Evolutionary conservation across 495 filamentous ascomycete species (phyloP).

Genomic region (Pseudomonodictys pantanalensis): DNA sequence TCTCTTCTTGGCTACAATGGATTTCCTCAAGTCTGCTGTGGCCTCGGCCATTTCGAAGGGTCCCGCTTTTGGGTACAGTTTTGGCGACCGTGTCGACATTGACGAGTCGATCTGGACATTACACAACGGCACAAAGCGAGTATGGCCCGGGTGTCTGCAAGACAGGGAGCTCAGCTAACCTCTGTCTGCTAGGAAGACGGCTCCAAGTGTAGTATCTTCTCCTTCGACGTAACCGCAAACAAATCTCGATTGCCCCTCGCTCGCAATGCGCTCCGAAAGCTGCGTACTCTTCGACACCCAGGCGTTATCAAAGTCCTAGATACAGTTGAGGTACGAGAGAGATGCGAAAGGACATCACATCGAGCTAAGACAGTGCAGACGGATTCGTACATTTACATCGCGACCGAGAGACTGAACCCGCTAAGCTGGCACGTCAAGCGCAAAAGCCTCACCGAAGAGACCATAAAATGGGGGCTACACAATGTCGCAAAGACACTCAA

Average conservation of each 20-base stretch:
- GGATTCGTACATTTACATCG: conserved; percentile 89
- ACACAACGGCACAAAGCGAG: conserved; percentile 85
- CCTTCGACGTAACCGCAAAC: conserved; percentile 81
- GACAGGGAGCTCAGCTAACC: conserved; percentile 8
- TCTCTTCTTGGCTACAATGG: conserved; percentile 55
- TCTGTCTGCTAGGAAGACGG: conserved; percentile 69
- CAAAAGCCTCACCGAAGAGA: conserved; percentile 80
- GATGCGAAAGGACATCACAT: background rate
- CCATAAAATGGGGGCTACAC: conserved; percentile 90
- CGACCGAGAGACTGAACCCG: conserved; percentile 83
- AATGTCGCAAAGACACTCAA: conserved; percentile 88
- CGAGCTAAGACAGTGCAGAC: conserved; percentile 55
- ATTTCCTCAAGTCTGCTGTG: conserved; percentile 96
- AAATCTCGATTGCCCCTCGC: conserved; percentile 78
- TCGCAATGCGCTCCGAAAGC: conserved; percentile 86
- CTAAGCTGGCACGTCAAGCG: conserved; percentile 82
- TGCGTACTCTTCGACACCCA: conserved; percentile 87
- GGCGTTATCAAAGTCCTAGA: conserved; percentile 91
- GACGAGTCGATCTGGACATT: conserved; percentile 90
- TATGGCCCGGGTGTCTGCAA: conserved; percentile 42
- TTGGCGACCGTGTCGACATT: conserved; percentile 85
- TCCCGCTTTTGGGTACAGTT: conserved; percentile 83
- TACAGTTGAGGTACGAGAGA: conserved; percentile 73
- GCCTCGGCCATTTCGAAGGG: conserved; percentile 95
- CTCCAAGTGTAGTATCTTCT: conserved; percentile 91